Evolutionary conservation across 1,139 yeast species (phyloP).

Genomic region (Suhomyces atakaporum): DNA sequence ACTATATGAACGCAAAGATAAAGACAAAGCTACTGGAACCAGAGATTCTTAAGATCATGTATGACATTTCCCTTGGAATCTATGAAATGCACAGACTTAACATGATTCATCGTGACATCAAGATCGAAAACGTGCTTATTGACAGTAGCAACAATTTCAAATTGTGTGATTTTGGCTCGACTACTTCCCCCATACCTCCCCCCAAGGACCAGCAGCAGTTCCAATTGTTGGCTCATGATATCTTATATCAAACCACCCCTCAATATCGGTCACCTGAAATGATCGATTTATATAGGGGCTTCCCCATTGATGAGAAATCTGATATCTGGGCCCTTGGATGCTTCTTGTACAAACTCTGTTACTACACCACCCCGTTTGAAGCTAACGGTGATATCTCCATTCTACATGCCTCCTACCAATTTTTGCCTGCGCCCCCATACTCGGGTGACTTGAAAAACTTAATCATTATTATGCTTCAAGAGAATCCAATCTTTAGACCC

Average conservation of each 20-base stretch:
- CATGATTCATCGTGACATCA: slow-evolving; percentile 73
- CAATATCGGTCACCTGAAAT: slow-evolving; percentile 83
- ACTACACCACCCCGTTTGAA: slow-evolving; percentile 82
- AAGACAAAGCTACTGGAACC: slow-evolving; percentile 61
- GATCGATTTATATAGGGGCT: slow-evolving; percentile 68
- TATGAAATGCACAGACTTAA: slow-evolving; percentile 69
- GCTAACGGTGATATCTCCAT: slow-evolving; percentile 73
- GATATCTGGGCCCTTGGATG: slow-evolving; percentile 88
- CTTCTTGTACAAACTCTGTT: slow-evolving; percentile 72
- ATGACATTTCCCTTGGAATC: slow-evolving; percentile 65
- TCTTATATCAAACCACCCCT: slow-evolving; percentile 76
- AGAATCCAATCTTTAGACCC: slow-evolving; percentile 80
- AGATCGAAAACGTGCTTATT: slow-evolving; percentile 74
- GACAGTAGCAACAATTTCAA: slow-evolving; percentile 59
- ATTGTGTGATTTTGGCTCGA: slow-evolving; percentile 78
- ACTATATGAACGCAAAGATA: slow-evolving; percentile 71
- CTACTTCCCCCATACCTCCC: slow-evolving; percentile 60
- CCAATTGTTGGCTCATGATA: slow-evolving; percentile 61
- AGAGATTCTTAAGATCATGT: slow-evolving; percentile 67
- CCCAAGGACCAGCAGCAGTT: slow-evolving; percentile 67
- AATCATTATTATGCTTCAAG: slow-evolving; percentile 76
- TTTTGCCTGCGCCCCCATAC: slow-evolving; percentile 56
- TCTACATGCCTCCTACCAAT: slow-evolving; percentile 63
- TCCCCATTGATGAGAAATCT: slow-evolving; percentile 72
- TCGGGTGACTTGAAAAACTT: slow-evolving; percentile 69